Conservation (phyloP, 2,329 filamentous ascomycete species). For the Talaromyces sp. region DNA sequence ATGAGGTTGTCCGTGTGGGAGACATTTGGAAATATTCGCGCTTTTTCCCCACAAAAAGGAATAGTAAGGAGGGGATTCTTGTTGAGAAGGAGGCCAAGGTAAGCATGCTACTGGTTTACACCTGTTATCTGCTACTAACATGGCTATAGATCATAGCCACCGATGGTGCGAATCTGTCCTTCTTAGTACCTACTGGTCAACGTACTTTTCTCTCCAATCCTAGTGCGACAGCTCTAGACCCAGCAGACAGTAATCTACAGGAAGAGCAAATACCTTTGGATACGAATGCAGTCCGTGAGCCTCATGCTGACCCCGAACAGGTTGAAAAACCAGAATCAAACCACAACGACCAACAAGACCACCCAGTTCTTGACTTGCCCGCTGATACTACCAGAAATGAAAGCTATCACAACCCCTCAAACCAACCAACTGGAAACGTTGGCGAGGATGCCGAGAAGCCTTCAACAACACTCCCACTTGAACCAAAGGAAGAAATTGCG, state of each 20-base stretch:
- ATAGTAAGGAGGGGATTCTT: conserved; percentile 14
- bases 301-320: background rate
- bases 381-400: background rate
- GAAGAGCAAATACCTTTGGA: background rate
- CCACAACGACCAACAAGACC: background rate
- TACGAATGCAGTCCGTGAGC: background rate
- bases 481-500: background rate
- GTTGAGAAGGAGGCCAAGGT: conserved; percentile 41
- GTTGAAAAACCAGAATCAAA: background rate
- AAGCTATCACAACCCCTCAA: background rate
- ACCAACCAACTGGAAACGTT: background rate
- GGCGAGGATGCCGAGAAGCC: background rate
- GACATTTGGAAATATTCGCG: conserved; percentile 38
- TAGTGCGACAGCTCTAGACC: background rate
- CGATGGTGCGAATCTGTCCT: conserved; percentile 26
- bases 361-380: background rate
- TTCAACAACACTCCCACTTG: background rate
- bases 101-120: conserved; percentile 9
- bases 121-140: background rate
- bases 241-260: background rate
- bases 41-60: conserved; percentile 19
- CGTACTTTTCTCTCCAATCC: conserved; percentile 25
- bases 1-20: conserved; percentile 30
- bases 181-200: conserved; percentile 34
- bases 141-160: conserved; percentile 26